These are phyloP conservation scores for Pseudotsuga menziesii DNA, from an alignment of 75 land plant genomes.

Conservation along the genomic window DNA sequence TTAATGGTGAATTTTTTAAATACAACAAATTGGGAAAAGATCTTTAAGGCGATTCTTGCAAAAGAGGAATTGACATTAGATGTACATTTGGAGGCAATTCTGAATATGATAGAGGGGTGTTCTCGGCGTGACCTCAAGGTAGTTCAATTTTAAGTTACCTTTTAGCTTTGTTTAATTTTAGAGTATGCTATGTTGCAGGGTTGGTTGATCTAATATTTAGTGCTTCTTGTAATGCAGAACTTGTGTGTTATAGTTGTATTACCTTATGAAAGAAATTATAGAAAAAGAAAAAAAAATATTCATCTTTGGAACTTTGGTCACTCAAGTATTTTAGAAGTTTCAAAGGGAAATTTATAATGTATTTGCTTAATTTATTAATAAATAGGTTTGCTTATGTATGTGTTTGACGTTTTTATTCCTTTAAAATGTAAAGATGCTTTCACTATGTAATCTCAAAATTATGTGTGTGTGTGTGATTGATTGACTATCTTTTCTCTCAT, in stretches of 20 bases:
- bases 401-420: too few species aligned
- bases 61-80: conserved; percentile 70
- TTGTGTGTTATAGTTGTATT: conserved; percentile 84
- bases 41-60: conserved; percentile 68
- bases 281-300: conserved; percentile 74
- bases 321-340: neutral
- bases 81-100: conserved; percentile 64
- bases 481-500: too few species aligned
- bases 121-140: conserved; percentile 93
- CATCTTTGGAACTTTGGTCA: neutral
- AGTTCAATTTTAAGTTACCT: neutral
- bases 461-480: too few species aligned
- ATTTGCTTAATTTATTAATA: too few species aligned
- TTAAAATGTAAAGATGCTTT: too few species aligned
- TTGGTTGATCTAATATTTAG: neutral
- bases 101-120: conserved; percentile 78
- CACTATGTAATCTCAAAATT: too few species aligned
- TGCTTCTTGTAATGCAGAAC: conserved; percentile 41
- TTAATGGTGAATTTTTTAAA: conserved; percentile 83
- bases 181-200: neutral
- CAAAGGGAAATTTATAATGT: too few species aligned
- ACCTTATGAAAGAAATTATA: conserved; percentile 76
- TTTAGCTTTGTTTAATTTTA: conserved; percentile 3
- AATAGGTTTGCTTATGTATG: too few species aligned
- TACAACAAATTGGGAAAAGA: conserved; percentile 64